Evolutionary conservation across 345 rosid genomes (phyloP).

Genomic region (Gossypium mustelinum): DNA sequence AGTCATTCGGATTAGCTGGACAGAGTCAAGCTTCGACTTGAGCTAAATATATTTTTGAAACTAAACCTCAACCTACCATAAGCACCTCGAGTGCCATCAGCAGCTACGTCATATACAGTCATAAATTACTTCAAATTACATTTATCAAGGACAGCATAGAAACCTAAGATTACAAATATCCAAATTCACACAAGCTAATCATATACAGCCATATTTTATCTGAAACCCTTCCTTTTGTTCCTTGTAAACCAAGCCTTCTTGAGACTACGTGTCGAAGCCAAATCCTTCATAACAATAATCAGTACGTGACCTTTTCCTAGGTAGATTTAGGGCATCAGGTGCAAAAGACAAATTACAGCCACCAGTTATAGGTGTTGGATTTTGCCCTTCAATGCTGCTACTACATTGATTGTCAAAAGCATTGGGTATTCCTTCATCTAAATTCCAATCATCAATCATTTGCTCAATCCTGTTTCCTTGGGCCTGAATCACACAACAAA

Average conservation of each 20-base stretch:
- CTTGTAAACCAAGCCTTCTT: background rate
- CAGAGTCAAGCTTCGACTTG: no score
- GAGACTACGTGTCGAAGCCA: background rate
- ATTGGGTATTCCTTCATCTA: background rate
- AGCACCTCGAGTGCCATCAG: no score
- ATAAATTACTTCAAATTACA: background rate
- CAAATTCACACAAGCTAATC: background rate
- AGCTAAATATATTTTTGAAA: no score
- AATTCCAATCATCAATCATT: background rate
- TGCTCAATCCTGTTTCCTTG: background rate
- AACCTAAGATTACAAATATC: background rate
- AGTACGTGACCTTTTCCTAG: slow-evolving; percentile 5
- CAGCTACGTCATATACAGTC: no score
- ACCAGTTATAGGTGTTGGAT: background rate
- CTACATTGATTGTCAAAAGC: background rate
- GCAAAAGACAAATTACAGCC: background rate
- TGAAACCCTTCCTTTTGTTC: background rate
- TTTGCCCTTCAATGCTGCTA: background rate
- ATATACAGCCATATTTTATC: background rate
- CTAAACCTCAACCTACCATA: no score
- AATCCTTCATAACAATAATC: background rate
- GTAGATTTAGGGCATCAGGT: background rate
- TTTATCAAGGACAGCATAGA: background rate
- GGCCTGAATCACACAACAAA: background rate
- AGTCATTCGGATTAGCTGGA: no score